A percentile compares a stretch with the other conserved stretches of the same genome.
phyloP scores from a whole-genome alignment of 139 green algal genomes.

The Diplosphaera chodatii region DNA sequence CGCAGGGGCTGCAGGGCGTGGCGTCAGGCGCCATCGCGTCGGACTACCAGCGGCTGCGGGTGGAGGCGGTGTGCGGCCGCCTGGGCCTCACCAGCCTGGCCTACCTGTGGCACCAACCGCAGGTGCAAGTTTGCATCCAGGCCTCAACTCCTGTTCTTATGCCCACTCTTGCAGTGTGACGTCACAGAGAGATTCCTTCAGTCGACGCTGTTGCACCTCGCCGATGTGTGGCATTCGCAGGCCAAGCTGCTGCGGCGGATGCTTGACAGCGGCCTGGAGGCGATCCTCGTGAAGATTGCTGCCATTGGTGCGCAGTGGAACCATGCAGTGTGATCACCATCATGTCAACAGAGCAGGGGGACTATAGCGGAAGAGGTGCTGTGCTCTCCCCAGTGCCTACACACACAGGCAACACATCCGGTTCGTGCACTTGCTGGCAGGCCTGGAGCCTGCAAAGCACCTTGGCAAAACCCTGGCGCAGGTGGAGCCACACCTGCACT shows the following conservation, averaged over 20 bases:
- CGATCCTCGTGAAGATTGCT: conserved; percentile 74
- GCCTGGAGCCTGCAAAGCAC: conserved; percentile 74
- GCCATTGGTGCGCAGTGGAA: not conserved
- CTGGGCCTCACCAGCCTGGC: conserved; percentile 84
- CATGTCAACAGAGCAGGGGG: too few relatives aligned
- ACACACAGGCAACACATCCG: too few relatives aligned
- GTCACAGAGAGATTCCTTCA: too few relatives aligned
- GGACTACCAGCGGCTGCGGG: conserved; percentile 94
- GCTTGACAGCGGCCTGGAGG: conserved; percentile 60
- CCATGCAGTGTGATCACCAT: too few relatives aligned
- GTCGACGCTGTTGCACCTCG: too few relatives aligned
- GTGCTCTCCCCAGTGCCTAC: too few relatives aligned
- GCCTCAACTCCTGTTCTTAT: too few relatives aligned
- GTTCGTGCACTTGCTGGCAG: too few relatives aligned
- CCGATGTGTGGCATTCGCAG: not conserved
- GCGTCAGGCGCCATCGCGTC: conserved; percentile 85
- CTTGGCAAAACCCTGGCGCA: conserved; percentile 68
- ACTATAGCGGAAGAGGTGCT: too few relatives aligned
- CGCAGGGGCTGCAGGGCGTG: conserved; percentile 59
- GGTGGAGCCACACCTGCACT: conserved; percentile 49
- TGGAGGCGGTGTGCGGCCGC: conserved; percentile 83
- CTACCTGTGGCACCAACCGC: conserved; percentile 85
- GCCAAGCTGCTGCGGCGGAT: conserved; percentile 56
- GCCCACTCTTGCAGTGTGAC: too few relatives aligned
- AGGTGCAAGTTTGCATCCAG: too few relatives aligned